Base-by-base conservation (phyloP, 2,329 filamentous ascomycete genomes). In the Sporothrix curviconia region DNA sequence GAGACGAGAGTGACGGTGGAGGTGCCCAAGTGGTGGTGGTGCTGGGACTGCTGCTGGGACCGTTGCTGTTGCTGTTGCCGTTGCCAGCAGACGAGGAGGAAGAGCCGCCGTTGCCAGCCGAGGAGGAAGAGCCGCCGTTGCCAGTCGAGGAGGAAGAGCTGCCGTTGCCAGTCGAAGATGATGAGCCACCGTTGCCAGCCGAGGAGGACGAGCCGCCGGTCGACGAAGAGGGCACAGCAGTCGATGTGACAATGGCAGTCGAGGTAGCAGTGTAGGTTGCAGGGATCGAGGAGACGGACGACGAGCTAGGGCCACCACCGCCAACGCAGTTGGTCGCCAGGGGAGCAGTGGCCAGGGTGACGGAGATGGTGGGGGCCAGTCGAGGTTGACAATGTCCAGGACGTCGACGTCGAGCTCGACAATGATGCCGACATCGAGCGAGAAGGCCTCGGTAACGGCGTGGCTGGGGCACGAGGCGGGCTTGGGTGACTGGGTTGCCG, bases 381-480 rank as follows among this genome's bases (percentile, higher is more conserved):
- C 58, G 22, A 69, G 60, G 43, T 62, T 49, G 24, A 68, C 17
- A 24, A 60, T 22, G 57, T 64, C 54, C 19, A 56, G 59, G 17
- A 65, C 43, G 39, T 64, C 62, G 19, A 68, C 61, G 36, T 65
- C 63, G 25, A 67, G 42, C 24, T 65, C 62, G 40, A 67, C 57
- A 50, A 63, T 55, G 39, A 69, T 28, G 94, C 66, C 67, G 36
- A 64, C 61, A 30, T 62, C 62, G 17, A 69, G 60, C 24, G 56
- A 43, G 24, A 68, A 65, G 39, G 57, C 55, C 58, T 68, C 66
- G 11, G 46, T 42, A 46, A 64, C 25, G 39, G 19, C 30, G 50
- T 51, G 53, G 22, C 36, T 8, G 22, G n/a, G n/a, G n/a, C 43
- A n/a, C 19, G 12, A n/a, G 6, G 47, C 7, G 14, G 47, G 47